Evolutionary conservation across 306 rosid genomes (phyloP), one percentile per base, ranked within the genome.

Genomic region (Amphicarpaea edgeworthii): DNA sequence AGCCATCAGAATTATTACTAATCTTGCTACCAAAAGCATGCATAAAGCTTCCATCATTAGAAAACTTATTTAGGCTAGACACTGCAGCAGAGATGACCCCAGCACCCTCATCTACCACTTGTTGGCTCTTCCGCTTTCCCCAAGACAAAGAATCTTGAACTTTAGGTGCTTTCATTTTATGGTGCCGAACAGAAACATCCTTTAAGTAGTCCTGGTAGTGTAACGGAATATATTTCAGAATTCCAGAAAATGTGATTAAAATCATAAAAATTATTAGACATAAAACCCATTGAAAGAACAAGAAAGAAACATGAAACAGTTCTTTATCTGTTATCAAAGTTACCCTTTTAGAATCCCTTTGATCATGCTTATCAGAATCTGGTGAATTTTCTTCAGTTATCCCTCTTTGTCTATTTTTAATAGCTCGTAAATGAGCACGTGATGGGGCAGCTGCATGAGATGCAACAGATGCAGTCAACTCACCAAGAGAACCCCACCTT

Each of bases 401-500:
- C 78, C 90, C 93, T 81, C 85, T 88, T 83, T 77, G 86, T 77
- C 98, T 87, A 80, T 80, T 82, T 77, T 68, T 85, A 82, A 90
- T 95, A 43, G 98, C 96, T 70, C 66, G 89, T 30, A 95, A 77
- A 86, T 95, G 98, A 72, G 98, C 92, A 74, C 88, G 96, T 71
- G 96, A 85, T 46, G 94, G 96, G 55, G 98, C 98, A 77, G 96
- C 93, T 74, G 70, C 73, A 32, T 75, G 71, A 30, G 97, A 90
- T 40, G 88, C 85, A 78, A 90, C 83, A 23, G 98, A 89, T 70
- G 76, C 93, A 16, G 93, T 84, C 60, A 95, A 75, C 32, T 87
- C 84, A 84, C 97, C 97, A 21, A 95, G 87, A 69, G 96, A 89
- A 85, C 90, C 85, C 96, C 97, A 90, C 75, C 98, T 92, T 84